Percentiles rank a stretch among this genome's conserved stretches.
Evolutionary conservation across 805 yeast genomes (phyloP).

Genomic region (Zygosaccharomyces gambellarensis): DNA sequence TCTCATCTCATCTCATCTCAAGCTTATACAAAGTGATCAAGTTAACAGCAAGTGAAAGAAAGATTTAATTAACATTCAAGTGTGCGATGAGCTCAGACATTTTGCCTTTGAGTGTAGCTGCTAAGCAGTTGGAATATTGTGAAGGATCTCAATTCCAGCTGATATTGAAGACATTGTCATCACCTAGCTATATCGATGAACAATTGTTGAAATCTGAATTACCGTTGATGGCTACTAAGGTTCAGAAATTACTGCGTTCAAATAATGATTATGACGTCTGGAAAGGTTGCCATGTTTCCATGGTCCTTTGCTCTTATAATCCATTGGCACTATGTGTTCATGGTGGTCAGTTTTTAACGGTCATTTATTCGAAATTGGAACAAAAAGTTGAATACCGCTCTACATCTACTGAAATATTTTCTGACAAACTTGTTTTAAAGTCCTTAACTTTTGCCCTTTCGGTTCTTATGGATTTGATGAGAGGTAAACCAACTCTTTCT

Average conservation of each 20-base stretch:
- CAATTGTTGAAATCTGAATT: constrained; percentile 31
- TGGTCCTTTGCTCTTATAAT: constrained; percentile 39
- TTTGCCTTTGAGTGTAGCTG: constrained; percentile 25
- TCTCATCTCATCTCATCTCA: background rate
- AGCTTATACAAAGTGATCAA: background rate
- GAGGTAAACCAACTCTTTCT: constrained; percentile 78
- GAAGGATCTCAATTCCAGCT: constrained; percentile 30
- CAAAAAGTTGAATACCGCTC: constrained; percentile 23
- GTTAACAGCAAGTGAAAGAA: background rate
- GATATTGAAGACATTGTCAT: constrained; percentile 24
- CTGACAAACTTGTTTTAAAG: constrained; percentile 23
- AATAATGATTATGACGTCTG: constrained; percentile 46
- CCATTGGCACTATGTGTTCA: constrained; percentile 35
- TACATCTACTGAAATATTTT: constrained; percentile 17
- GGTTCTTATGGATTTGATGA: constrained; percentile 40
- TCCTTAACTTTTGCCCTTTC: constrained; percentile 32
- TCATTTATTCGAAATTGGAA: constrained; percentile 28
- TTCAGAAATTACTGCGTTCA: constrained; percentile 42
- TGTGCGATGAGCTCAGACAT: constrained; percentile 8
- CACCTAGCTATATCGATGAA: constrained; percentile 30
- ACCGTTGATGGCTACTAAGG: constrained; percentile 33
- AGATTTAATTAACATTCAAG: background rate
- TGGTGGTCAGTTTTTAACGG: constrained; percentile 28
- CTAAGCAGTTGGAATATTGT: constrained; percentile 27
- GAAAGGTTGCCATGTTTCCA: constrained; percentile 54